These are phyloP conservation scores for Beta macrorhiza DNA, from an alignment of 179 eudicot genomes.

Conservation along the genomic window DNA sequence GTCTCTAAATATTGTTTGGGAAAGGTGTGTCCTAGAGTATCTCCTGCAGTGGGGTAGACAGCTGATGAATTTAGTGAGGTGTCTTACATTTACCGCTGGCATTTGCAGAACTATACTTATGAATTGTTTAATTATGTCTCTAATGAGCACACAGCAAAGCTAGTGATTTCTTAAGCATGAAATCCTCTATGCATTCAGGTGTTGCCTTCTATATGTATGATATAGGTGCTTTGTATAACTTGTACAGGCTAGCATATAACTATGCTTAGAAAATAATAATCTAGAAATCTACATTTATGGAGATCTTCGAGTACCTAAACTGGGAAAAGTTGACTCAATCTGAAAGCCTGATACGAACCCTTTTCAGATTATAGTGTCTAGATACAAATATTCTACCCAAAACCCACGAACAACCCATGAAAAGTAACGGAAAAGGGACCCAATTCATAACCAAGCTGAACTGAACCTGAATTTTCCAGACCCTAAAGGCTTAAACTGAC, in stretches of 20 bases:
- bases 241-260: not conserved
- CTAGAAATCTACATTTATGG: not conserved
- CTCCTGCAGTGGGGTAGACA: not conserved
- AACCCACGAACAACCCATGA: not conserved
- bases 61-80: not conserved
- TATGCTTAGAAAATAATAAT: not conserved
- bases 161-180: not conserved
- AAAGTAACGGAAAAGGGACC: not conserved
- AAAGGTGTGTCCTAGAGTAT: not conserved
- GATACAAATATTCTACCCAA: not conserved
- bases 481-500: not conserved
- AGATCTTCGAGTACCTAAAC: not conserved
- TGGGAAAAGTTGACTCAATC: not conserved
- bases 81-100: not conserved
- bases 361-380: not conserved
- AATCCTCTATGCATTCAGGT: not conserved
- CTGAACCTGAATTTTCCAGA: not conserved
- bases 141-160: not conserved
- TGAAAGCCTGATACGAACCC: not conserved
- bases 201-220: not conserved
- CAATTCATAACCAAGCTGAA: not conserved
- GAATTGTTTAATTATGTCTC: not conserved
- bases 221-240: not conserved
- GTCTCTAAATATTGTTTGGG: not conserved
- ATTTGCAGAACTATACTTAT: not conserved